Evolutionary conservation across 495 filamentous ascomycete species (phyloP).

Genomic region (Glutinoglossum americanum): DNA sequence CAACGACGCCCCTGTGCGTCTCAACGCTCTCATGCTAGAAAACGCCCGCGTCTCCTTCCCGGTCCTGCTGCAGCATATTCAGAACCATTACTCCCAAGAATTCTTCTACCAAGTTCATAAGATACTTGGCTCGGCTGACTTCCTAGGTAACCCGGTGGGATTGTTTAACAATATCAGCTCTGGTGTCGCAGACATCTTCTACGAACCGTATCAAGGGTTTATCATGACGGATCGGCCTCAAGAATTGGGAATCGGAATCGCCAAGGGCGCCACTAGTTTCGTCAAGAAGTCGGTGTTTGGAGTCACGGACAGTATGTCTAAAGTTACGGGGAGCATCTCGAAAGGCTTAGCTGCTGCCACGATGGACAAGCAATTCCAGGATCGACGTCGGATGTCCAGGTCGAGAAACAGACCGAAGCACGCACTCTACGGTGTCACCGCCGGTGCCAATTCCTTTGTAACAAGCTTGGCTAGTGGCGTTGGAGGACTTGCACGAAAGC

Average conservation of each 20-base stretch:
- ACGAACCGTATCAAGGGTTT: constrained; percentile 93
- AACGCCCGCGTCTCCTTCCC: constrained; percentile 82
- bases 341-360: constrained; percentile 90
- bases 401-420: constrained; percentile 91
- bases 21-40: constrained; percentile 86
- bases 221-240: constrained; percentile 91
- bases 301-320: constrained; percentile 86
- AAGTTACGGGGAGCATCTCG: constrained; percentile 88
- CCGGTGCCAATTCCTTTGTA: constrained; percentile 85
- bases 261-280: constrained; percentile 89
- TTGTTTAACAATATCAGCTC: constrained; percentile 97
- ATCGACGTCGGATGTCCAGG: constrained; percentile 79
- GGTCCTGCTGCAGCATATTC: constrained; percentile 61
- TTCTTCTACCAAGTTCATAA: constrained; percentile 89
- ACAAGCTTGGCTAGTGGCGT: constrained; percentile 82
- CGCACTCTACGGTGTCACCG: constrained; percentile 85
- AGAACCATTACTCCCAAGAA: constrained; percentile 89
- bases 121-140: constrained; percentile 89
- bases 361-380: constrained; percentile 95
- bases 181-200: constrained; percentile 92
- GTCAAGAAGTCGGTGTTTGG: constrained; percentile 98
- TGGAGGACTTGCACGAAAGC: constrained; percentile 78
- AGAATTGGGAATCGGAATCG: constrained; percentile 82
- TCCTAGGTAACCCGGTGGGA: constrained; percentile 94
- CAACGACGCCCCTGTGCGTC: constrained; percentile 83